Evolutionary conservation across 208 protist genomes (phyloP).

Genomic region (Tritrichomonas foetus): DNA sequence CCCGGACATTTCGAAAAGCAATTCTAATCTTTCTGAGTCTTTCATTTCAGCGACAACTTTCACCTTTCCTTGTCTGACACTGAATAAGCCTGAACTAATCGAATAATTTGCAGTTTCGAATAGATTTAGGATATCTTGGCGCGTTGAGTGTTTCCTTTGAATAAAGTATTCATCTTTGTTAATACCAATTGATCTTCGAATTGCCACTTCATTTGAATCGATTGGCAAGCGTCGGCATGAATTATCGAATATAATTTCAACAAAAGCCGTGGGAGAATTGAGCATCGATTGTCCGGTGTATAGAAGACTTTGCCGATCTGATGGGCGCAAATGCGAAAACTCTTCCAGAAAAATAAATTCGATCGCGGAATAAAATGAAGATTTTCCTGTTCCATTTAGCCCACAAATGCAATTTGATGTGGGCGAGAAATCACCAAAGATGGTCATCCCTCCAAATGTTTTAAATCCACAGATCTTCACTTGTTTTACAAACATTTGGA

Average conservation of each 20-base stretch:
- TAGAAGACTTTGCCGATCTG: neutral
- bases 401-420: neutral
- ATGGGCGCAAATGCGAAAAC: neutral
- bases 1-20: neutral
- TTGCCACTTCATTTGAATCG: neutral
- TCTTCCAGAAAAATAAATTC: conserved; percentile 4
- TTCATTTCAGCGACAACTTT: neutral
- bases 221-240: neutral
- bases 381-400: conserved; percentile 28
- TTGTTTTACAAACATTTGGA: conserved; percentile 4
- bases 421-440: neutral
- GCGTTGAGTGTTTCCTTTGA: neutral
- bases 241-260: conserved; percentile 34
- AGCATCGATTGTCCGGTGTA: neutral
- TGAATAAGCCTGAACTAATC: neutral
- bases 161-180: conserved; percentile 33
- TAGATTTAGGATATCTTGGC: neutral
- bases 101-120: neutral
- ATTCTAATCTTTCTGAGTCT: neutral
- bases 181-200: neutral
- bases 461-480: neutral
- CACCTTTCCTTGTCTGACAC: neutral
- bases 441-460: neutral
- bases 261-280: neutral
- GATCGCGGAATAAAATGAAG: neutral